Evolutionary conservation across 306 rosid genomes (phyloP).

Genomic region (Fagus crenata): DNA sequence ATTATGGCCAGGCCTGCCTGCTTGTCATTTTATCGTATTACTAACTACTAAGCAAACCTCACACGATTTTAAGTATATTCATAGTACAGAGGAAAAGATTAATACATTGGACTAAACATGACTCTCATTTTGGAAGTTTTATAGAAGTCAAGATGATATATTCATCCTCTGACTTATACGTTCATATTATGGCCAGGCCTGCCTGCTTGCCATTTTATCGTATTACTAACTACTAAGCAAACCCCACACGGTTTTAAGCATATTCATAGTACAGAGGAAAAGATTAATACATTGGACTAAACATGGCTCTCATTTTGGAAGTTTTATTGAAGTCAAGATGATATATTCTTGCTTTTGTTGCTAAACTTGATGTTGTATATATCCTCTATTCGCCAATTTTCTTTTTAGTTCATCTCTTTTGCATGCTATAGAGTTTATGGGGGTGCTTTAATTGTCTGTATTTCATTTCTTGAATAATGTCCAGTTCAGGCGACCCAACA

Average conservation of each 20-base stretch:
- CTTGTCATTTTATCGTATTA: too few relatives aligned
- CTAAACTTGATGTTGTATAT: too few relatives aligned
- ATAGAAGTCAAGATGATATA: not conserved
- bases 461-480: conserved; percentile 29
- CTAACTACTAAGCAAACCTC: not conserved
- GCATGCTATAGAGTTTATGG: too few relatives aligned
- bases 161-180: too few relatives aligned
- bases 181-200: not conserved
- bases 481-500: not conserved
- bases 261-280: not conserved
- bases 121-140: too few relatives aligned
- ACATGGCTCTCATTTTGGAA: too few relatives aligned
- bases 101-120: too few relatives aligned
- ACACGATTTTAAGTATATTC: not conserved
- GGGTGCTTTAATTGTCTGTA: not conserved
- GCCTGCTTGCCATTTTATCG: not conserved
- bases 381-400: too few relatives aligned
- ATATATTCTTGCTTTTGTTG: too few relatives aligned
- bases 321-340: not conserved
- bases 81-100: not conserved
- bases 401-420: too few relatives aligned
- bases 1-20: not conserved
- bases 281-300: too few relatives aligned
- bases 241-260: conserved; percentile 1
- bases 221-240: not conserved